Evolutionary conservation across 2,329 filamentous ascomycete species (phyloP).

Genomic region (Claviceps purpurea): DNA sequence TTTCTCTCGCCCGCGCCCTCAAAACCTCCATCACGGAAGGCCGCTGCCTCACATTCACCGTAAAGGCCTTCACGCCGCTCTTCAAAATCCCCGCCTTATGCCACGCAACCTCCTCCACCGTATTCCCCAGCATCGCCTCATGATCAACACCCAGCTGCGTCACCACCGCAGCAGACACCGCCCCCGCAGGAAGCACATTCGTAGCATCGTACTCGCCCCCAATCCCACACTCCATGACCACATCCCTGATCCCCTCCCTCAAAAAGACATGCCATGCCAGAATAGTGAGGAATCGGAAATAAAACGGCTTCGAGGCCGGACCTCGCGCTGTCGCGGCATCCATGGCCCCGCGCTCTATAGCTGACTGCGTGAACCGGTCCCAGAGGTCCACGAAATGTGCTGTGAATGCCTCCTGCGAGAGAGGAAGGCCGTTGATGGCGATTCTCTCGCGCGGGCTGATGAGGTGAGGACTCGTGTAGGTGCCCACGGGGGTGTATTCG

Average conservation of each 20-base stretch:
- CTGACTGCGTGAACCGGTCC: slow-evolving; percentile 42
- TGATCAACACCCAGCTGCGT: slow-evolving; percentile 80
- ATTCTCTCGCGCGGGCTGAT: slow-evolving; percentile 76
- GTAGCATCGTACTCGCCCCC: slow-evolving; percentile 90
- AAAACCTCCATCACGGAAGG: slow-evolving; percentile 38
- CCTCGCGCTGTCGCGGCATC: slow-evolving; percentile 33
- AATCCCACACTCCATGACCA: slow-evolving; percentile 85
- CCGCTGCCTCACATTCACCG: slow-evolving; percentile 15
- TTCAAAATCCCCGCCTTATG: slow-evolving; percentile 88
- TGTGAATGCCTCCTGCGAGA: slow-evolving; percentile 57
- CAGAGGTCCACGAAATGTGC: slow-evolving; percentile 75
- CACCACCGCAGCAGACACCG: slow-evolving; percentile 59
- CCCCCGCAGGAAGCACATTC: slow-evolving; percentile 55
- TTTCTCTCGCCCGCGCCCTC: slow-evolving; percentile 44
- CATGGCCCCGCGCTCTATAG: slow-evolving; percentile 17
- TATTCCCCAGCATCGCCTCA: slow-evolving; percentile 63
- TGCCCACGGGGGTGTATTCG: slow-evolving; percentile 42
- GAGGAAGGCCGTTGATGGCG: slow-evolving; percentile 58
- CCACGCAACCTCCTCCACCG: slow-evolving; percentile 73
- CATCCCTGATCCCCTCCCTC: slow-evolving; percentile 58
- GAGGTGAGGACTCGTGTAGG: slow-evolving; percentile 79
- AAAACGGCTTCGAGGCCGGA: slow-evolving; percentile 63
- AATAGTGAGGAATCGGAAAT: slow-evolving; percentile 83
- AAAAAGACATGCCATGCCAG: slow-evolving; percentile 79
- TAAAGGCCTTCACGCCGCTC: slow-evolving; percentile 29